Evolutionary conservation across 2,329 filamentous ascomycete genomes (phyloP).

Genomic region (Colletotrichum kahawae): DNA sequence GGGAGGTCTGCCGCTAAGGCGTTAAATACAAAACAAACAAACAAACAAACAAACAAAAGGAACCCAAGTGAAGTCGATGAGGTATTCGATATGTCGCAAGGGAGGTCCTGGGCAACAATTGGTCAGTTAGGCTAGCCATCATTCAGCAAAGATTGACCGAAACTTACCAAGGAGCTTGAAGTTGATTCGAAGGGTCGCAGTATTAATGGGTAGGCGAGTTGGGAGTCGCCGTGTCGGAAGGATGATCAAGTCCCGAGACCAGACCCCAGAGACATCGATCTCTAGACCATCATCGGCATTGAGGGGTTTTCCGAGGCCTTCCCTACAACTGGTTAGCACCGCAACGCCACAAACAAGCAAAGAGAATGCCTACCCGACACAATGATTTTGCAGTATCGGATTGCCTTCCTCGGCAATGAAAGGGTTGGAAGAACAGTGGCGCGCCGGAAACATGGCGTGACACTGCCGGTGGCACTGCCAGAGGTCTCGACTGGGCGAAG

Average conservation of each 20-base stretch:
- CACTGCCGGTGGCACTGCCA: no score
- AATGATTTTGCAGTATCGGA: background rate
- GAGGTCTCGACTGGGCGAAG: background rate
- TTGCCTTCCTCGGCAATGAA: background rate
- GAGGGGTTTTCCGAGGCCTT: background rate
- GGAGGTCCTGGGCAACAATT: background rate
- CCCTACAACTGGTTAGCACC: background rate
- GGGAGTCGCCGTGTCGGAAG: no score
- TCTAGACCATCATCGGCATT: background rate
- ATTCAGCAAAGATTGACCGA: background rate
- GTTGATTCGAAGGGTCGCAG: background rate
- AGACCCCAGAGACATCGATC: background rate
- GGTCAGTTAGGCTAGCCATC: background rate
- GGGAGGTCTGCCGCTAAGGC: no score
- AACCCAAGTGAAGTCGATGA: background rate
- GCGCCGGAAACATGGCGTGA: background rate
- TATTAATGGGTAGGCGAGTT: background rate
- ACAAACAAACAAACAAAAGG: no score
- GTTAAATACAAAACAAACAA: no score
- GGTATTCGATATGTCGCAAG: background rate
- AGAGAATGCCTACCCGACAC: background rate
- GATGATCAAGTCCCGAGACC: no score
- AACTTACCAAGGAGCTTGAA: background rate
- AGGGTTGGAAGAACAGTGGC: background rate
- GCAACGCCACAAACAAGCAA: background rate